Base-by-base conservation (phyloP, 805 yeast species). In the Starmera dryadoides region DNA sequence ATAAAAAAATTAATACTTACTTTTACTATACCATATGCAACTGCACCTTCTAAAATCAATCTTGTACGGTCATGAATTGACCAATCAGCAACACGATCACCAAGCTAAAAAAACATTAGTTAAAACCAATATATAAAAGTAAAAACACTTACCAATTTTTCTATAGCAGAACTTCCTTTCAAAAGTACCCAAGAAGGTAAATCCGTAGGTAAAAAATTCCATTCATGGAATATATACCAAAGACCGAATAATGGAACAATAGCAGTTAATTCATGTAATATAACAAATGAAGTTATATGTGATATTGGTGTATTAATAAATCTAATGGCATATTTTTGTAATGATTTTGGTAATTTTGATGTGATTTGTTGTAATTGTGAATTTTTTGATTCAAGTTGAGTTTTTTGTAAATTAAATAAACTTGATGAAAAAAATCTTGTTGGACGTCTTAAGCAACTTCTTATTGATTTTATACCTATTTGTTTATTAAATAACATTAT, bases 221-320 rank as follows among this genome's bases (percentile, higher is more conserved):
- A 64, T 42, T 73, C 68, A 58, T 82, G 83, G 44, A 85, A 68
- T 1, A 67, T 45, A 50, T 76, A 82, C 88, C 91, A 82, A 3
- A 83, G 48, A 0, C 78, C 79, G 30, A 82, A 62, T 36, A 85
- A 63, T 1, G 94, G 94, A 22, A 73, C 70, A 3, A 85, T 68
- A 3, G 95, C 95, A 0, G 89, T 71, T 32, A 85, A 45, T 52
- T 85, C 95, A 52, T 85, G 95, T 12, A 85, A 63, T 4, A 84
- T 54, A 6, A 84, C 47, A 49, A 85, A 85, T 2, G 88, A 67
- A 0, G 82, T 68, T 11, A 81, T 64, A 53, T 79, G 79, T 2
- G 81, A 64, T 4, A 76, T 58, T 1, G 87, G 87, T 0, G 84
- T 79, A 35, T 66, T 53, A 16, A 68, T 59, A 42, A 81, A 67